These are phyloP conservation scores for Pleurotus giganteus DNA, from an alignment of 768 basidiomycete genomes.

Conservation along the genomic window DNA sequence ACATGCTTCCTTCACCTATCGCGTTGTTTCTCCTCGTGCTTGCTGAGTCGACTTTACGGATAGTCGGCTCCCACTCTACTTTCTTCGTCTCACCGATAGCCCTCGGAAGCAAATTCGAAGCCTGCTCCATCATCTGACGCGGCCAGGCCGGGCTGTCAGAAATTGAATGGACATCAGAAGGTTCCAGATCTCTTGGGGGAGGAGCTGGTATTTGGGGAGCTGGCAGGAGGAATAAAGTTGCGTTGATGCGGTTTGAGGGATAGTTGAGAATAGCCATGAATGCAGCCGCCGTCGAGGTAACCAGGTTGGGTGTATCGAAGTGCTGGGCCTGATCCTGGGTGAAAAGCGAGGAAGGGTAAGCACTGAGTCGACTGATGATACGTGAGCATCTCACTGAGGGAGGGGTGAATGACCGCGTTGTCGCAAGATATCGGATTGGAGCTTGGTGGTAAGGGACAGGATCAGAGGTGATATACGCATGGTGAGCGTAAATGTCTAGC, in stretches of 20 bases:
- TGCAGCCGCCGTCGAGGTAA: slow-evolving; percentile 53
- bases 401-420: slow-evolving; percentile 13
- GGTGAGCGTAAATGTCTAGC: slow-evolving; percentile 51
- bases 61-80: slow-evolving; percentile 15
- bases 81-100: slow-evolving; percentile 27
- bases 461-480: slow-evolving; percentile 41
- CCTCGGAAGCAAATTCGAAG: slow-evolving; percentile 34
- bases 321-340: slow-evolving; percentile 26
- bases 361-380: background rate
- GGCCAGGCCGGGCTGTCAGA: slow-evolving; percentile 35
- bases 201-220: slow-evolving; percentile 40
- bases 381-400: slow-evolving; percentile 18
- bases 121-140: slow-evolving; percentile 27
- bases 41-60: no score
- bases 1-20: slow-evolving; percentile 51
- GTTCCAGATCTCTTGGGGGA: slow-evolving; percentile 36
- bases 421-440: slow-evolving; percentile 53
- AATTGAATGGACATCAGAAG: slow-evolving; percentile 30
- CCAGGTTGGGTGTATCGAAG: slow-evolving; percentile 56
- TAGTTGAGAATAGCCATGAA: slow-evolving; percentile 38
- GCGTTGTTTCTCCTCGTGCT: slow-evolving; percentile 14
- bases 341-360: slow-evolving; percentile 11
- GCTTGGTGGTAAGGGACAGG: slow-evolving; percentile 37
- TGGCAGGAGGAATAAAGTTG: slow-evolving; percentile 46
- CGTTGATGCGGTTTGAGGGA: slow-evolving; percentile 16